phyloP scores from a whole-genome alignment of 1,284 basidiomycete species.

The Tetrapyrgos nigripes region DNA sequence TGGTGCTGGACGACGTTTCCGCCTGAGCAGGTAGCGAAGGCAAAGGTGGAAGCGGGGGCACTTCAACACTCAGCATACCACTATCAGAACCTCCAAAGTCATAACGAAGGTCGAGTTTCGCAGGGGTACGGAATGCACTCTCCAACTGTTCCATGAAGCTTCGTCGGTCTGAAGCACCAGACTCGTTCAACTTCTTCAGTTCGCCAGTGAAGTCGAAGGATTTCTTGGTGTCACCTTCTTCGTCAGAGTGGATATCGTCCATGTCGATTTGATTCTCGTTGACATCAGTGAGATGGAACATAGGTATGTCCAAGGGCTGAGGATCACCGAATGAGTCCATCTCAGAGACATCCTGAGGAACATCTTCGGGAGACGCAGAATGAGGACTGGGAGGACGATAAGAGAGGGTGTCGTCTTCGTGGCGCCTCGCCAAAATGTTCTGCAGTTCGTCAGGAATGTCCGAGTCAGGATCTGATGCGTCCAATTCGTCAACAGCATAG shows the following conservation, averaged over 20 bases:
- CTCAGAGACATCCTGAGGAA: constrained; percentile 31
- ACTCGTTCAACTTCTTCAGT: constrained; percentile 71
- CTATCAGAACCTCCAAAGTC: constrained; percentile 38
- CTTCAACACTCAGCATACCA: constrained; percentile 40
- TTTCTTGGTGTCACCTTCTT: constrained; percentile 73
- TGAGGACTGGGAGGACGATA: constrained; percentile 51
- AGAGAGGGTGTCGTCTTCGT: constrained; percentile 49
- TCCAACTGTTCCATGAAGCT: constrained; percentile 88
- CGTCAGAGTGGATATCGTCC: constrained; percentile 46
- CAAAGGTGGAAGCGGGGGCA: constrained; percentile 52
- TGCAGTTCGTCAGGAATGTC: constrained; percentile 81
- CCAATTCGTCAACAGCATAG: constrained; percentile 46
- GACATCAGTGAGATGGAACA: constrained; percentile 55
- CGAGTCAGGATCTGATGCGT: constrained; percentile 68
- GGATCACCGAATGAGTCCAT: constrained; percentile 37
- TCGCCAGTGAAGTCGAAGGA: constrained; percentile 91
- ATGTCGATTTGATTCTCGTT: constrained; percentile 51
- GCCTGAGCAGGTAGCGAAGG: constrained; percentile 23
- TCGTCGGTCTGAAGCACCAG: constrained; percentile 66
- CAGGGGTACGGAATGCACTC: constrained; percentile 77
- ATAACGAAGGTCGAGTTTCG: constrained; percentile 63
- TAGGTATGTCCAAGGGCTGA: constrained; percentile 31
- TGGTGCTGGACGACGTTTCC: constrained; percentile 1
- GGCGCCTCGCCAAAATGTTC: constrained; percentile 59
- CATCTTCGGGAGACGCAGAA: constrained; percentile 38